These are phyloP conservation scores for Biscogniauxia sp. DNA, from an alignment of 2,329 filamentous ascomycete genomes.

Conservation along the genomic window DNA sequence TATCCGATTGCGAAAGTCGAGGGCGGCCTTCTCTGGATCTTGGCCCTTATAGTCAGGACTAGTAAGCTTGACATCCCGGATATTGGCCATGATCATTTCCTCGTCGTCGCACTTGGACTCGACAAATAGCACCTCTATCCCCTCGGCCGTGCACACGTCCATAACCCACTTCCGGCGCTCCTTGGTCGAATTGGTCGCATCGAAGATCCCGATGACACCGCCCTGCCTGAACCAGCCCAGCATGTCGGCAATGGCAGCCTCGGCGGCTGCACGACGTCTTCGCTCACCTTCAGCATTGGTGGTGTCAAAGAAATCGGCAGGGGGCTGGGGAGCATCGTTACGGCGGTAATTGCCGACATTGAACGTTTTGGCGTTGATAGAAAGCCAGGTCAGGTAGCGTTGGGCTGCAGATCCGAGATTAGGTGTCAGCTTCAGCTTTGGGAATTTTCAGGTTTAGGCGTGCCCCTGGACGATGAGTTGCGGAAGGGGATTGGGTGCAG, in stretches of 20 bases:
- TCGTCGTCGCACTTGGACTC: conserved; percentile 97
- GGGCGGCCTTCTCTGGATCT: conserved; percentile 86
- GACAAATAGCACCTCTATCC: conserved; percentile 89
- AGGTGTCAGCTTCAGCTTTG: conserved; percentile 12
- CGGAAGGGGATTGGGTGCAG: not conserved
- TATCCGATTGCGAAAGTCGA: conserved; percentile 91
- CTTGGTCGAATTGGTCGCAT: conserved; percentile 96
- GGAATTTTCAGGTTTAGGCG: not conserved
- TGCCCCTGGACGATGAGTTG: not conserved
- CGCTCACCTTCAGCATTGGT: conserved; percentile 88
- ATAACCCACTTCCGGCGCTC: conserved; percentile 86
- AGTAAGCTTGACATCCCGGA: conserved; percentile 94
- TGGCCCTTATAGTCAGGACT: conserved; percentile 93
- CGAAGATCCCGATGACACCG: conserved; percentile 88
- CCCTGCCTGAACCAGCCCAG: conserved; percentile 80
- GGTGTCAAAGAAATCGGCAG: conserved; percentile 92
- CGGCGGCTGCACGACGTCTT: conserved; percentile 80
- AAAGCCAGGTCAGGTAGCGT: conserved; percentile 95
- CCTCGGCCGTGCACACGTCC: conserved; percentile 70
- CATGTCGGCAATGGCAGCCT: conserved; percentile 93
- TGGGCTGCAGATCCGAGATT: conserved; percentile 56
- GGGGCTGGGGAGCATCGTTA: conserved; percentile 82
- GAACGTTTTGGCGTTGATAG: conserved; percentile 90
- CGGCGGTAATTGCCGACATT: conserved; percentile 97
- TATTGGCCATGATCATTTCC: conserved; percentile 96